These are phyloP conservation scores for Pulveroboletus sp. DNA, from an alignment of 768 basidiomycete species.

Conservation along the genomic window DNA sequence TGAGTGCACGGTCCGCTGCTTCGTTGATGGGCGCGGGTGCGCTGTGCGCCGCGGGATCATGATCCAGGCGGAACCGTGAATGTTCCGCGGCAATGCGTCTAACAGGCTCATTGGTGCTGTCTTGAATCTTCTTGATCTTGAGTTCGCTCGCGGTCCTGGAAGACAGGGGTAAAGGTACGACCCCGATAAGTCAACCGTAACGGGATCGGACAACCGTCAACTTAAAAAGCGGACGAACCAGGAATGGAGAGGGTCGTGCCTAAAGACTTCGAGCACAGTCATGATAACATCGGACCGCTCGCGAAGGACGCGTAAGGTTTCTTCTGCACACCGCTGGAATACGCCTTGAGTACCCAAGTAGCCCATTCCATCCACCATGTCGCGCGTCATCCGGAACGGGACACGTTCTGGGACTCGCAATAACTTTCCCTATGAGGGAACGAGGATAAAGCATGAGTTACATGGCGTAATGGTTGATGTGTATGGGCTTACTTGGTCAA, in stretches of 20 bases:
- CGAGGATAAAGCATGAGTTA: not conserved
- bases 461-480: not conserved
- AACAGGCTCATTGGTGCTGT: conserved; percentile 29
- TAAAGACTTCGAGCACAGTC: conserved; percentile 96
- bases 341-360: conserved; percentile 87
- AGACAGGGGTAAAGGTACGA: not conserved
- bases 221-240: conserved; percentile 51
- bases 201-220: not conserved
- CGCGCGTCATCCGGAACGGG: conserved; percentile 91
- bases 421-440: conserved; percentile 61
- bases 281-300: conserved; percentile 82
- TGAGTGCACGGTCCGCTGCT: conserved; percentile 85
- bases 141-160: conserved; percentile 73
- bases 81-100: conserved; percentile 21
- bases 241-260: conserved; percentile 89
- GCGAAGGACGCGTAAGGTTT: conserved; percentile 87
- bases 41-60: conserved; percentile 46
- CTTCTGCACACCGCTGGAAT: conserved; percentile 92
- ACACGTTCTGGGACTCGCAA: conserved; percentile 80
- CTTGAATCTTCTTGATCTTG: conserved; percentile 64
- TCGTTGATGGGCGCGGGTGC: conserved; percentile 70
- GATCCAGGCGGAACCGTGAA: conserved; percentile 43
- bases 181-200: not conserved
- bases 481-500: conserved; percentile 66
- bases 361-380: conserved; percentile 94